These are phyloP conservation scores for Leccinellum luteum DNA, from an alignment of 768 basidiomycete species.

Conservation along the genomic window DNA sequence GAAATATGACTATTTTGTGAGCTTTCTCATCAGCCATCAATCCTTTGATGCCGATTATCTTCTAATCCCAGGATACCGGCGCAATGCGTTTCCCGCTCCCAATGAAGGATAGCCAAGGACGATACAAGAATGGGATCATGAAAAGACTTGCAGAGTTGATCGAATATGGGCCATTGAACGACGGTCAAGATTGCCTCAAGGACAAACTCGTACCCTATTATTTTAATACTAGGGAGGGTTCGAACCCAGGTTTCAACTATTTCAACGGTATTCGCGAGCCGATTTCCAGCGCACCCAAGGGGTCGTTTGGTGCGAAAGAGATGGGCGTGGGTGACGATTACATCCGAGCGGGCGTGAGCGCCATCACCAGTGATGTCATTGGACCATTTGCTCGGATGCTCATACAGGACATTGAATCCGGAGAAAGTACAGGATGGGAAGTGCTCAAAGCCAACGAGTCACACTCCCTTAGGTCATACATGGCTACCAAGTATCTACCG, in stretches of 20 bases:
- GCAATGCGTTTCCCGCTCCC: slow-evolving; percentile 38
- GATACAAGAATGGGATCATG: slow-evolving; percentile 28
- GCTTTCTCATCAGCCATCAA: not conserved
- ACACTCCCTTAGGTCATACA: slow-evolving; percentile 26
- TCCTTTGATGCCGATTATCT: not conserved
- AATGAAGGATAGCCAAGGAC: slow-evolving; percentile 9
- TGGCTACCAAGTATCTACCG: slow-evolving; percentile 19
- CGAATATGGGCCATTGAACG: slow-evolving; percentile 25
- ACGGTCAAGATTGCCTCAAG: slow-evolving; percentile 9
- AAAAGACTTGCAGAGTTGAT: slow-evolving; percentile 31
- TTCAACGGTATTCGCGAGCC: slow-evolving; percentile 6
- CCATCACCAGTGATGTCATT: slow-evolving; percentile 13
- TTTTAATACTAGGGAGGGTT: slow-evolving; percentile 9
- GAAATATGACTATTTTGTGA: slow-evolving; percentile 36
- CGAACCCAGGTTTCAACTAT: slow-evolving; percentile 5
- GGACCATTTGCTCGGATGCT: slow-evolving; percentile 19
- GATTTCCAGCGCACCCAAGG: not conserved
- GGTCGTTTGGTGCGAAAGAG: slow-evolving; percentile 4
- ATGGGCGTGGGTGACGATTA: slow-evolving; percentile 9
- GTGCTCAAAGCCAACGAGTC: slow-evolving; percentile 24
- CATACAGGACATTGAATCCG: slow-evolving; percentile 18
- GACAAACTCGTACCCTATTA: slow-evolving; percentile 25
- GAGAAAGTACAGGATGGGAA: slow-evolving; percentile 24
- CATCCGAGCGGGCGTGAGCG: slow-evolving; percentile 18
- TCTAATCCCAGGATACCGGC: slow-evolving; percentile 29